Conservation (phyloP, 2,329 filamentous ascomycete genomes). For the Penicillium corylophilum region DNA sequence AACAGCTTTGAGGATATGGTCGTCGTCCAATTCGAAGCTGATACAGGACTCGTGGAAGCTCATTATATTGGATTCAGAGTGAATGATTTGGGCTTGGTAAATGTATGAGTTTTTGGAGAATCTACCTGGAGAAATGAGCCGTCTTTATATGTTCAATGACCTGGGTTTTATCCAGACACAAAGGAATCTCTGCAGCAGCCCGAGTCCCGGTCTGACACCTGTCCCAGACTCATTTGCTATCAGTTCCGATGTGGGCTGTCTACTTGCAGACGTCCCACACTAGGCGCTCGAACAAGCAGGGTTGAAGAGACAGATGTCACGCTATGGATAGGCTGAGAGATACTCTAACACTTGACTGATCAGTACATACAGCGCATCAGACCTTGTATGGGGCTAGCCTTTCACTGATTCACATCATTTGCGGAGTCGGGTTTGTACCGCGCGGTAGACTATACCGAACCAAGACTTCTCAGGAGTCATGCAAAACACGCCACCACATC, state of each 20-base stretch:
- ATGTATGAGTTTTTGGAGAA: neutral
- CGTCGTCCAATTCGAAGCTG: conserved; percentile 52
- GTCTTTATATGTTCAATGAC: neutral
- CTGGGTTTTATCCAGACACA: neutral
- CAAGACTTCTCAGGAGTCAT: neutral
- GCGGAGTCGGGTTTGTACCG: neutral
- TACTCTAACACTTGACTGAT: neutral
- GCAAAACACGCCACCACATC: neutral
- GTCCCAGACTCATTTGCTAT: conserved; percentile 18
- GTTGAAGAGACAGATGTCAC: neutral
- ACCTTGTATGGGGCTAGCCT: neutral
- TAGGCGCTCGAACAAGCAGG: neutral
- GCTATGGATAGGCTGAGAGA: neutral
- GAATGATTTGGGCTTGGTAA: neutral
- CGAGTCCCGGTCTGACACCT: conserved; percentile 18
- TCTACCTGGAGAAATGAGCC: neutral
- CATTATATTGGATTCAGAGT: conserved; percentile 30
- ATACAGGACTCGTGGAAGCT: conserved; percentile 53
- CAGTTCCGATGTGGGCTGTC: conserved; percentile 8
- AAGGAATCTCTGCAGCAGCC: conserved; percentile 6
- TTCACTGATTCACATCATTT: neutral
- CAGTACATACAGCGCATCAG: neutral
- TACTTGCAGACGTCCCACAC: conserved; percentile 3
- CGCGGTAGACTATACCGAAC: neutral
- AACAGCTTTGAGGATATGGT: conserved; percentile 49